These are phyloP conservation scores for Lophium mytilinum DNA, from an alignment of 495 filamentous ascomycete species.

Conservation along the genomic window DNA sequence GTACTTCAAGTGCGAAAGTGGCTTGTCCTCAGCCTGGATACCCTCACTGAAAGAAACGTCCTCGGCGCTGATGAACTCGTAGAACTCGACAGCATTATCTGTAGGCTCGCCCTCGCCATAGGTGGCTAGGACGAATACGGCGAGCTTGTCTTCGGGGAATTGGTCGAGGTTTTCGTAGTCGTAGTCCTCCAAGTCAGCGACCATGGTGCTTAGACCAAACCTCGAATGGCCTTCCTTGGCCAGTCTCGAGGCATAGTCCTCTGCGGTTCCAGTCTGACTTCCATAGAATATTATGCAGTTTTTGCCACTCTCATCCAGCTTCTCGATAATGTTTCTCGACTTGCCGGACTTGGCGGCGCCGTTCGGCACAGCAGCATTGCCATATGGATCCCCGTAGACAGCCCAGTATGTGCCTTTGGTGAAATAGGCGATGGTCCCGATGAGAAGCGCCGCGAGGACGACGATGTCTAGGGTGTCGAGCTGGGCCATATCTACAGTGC, in stretches of 20 bases:
- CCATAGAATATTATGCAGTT: constrained; percentile 98
- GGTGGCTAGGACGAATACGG: constrained; percentile 91
- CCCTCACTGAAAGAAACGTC: constrained; percentile 73
- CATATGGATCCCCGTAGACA: constrained; percentile 78
- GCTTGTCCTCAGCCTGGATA: constrained; percentile 52
- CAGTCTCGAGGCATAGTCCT: constrained; percentile 95
- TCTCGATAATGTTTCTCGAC: constrained; percentile 86
- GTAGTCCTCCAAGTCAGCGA: constrained; percentile 95
- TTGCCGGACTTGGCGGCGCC: constrained; percentile 64
- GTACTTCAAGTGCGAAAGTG: constrained; percentile 80
- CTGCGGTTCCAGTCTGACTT: constrained; percentile 95
- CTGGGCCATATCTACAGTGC: constrained; percentile 64
- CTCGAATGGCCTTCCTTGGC: constrained; percentile 96
- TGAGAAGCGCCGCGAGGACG: constrained; percentile 74
- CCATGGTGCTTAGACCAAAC: constrained; percentile 97
- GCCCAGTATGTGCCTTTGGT: constrained; percentile 95
- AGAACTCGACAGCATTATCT: constrained; percentile 98
- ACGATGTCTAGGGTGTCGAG: constrained; percentile 91
- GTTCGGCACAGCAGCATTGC: constrained; percentile 59
- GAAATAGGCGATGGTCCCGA: constrained; percentile 90
- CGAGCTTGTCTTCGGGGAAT: constrained; percentile 82
- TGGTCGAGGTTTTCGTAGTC: constrained; percentile 92
- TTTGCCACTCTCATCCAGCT: constrained; percentile 90
- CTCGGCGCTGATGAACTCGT: constrained; percentile 85
- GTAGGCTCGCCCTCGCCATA: constrained; percentile 98